Evolutionary conservation across 176 grass and related monocot species (phyloP).

Genomic region (Paspalum vaginatum): DNA sequence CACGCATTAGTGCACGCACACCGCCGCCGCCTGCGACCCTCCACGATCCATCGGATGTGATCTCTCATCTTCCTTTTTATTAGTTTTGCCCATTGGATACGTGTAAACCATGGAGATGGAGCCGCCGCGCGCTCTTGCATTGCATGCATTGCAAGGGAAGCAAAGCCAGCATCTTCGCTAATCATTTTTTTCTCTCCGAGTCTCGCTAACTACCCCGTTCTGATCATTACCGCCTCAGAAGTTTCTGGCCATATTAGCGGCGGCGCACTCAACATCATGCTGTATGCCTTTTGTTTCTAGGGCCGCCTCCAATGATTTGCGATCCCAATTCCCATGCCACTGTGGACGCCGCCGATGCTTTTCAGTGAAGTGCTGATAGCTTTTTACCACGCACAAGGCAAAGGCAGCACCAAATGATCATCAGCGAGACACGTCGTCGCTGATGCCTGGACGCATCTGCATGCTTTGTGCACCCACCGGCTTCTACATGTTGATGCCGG

Average conservation of each 20-base stretch:
- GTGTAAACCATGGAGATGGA: background rate
- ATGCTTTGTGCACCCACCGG: background rate
- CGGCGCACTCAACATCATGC: background rate
- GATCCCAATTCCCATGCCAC: background rate
- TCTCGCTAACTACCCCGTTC: conserved; percentile 17
- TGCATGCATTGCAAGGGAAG: conserved; percentile 59
- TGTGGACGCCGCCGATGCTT: too few relatives aligned
- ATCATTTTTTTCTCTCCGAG: background rate
- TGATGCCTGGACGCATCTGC: background rate
- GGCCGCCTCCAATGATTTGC: background rate
- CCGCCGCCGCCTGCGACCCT: background rate
- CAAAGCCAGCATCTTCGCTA: conserved; percentile 11
- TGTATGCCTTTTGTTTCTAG: background rate
- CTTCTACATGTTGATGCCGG: background rate
- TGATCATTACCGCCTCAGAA: conserved; percentile 1
- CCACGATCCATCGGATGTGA: background rate
- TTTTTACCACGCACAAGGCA: background rate
- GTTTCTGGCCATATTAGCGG: background rate
- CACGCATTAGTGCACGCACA: conserved; percentile 40
- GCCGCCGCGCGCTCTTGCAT: background rate
- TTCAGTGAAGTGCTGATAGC: too few relatives aligned
- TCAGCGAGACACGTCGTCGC: background rate
- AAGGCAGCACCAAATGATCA: background rate
- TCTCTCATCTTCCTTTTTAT: background rate
- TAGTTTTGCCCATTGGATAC: background rate